Conservation (phyloP, 208 protist species). For the Wallacemonas sp. region DNA sequence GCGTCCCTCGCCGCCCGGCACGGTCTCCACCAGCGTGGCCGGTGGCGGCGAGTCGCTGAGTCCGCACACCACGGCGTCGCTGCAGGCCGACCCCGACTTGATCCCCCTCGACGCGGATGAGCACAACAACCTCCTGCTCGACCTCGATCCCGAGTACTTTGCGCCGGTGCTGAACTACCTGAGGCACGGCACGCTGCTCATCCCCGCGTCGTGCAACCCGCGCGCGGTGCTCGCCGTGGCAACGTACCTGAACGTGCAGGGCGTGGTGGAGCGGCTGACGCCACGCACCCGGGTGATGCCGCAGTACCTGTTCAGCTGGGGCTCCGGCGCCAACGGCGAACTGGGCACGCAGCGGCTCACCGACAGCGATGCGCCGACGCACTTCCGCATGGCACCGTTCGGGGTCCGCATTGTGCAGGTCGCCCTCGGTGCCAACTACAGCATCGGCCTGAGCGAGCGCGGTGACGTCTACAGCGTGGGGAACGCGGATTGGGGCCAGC, state of each 20-base stretch:
- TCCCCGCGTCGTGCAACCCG: conserved; percentile 47
- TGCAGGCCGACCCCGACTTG: not conserved
- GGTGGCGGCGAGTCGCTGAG: conserved; percentile 12
- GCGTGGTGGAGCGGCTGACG: conserved; percentile 52
- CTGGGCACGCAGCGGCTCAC: conserved; percentile 68
- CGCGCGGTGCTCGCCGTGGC: conserved; percentile 75
- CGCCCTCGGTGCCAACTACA: conserved; percentile 86
- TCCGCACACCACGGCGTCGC: not conserved
- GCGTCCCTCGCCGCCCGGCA: too few relatives aligned
- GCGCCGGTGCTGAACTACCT: conserved; percentile 82
- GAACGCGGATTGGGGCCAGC: conserved; percentile 85
- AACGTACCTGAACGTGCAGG: conserved; percentile 70
- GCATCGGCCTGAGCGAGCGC: conserved; percentile 50
- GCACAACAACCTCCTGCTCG: conserved; percentile 69
- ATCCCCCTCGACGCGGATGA: conserved; percentile 61
- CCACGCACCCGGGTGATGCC: conserved; percentile 30
- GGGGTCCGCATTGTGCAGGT: conserved; percentile 66
- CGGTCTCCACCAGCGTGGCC: too few relatives aligned
- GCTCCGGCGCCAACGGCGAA: conserved; percentile 72
- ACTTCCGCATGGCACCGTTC: conserved; percentile 63
- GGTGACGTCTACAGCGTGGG: conserved; percentile 83
- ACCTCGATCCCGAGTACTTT: conserved; percentile 85
- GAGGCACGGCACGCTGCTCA: conserved; percentile 58
- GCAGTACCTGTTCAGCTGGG: conserved; percentile 84
- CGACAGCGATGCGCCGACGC: conserved; percentile 58